Evolutionary conservation across 257 asterid species (phyloP), one percentile per base, ranked within the genome.

Genomic region (Salvia miltiorrhiza): DNA sequence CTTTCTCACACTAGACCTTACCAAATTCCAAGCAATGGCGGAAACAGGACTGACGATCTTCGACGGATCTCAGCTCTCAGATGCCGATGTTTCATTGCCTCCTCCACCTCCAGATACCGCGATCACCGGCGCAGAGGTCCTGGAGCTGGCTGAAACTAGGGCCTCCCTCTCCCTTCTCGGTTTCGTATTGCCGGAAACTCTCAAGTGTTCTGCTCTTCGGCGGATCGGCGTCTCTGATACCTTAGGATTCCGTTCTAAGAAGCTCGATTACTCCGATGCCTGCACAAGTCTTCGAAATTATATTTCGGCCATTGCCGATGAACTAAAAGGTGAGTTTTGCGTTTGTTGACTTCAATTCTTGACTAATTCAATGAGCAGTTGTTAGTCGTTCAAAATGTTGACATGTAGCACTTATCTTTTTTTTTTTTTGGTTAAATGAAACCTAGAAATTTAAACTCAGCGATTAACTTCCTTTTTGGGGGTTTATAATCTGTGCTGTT

Each of bases 51-150:
- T 77, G 67, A 76, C 77, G 61, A 67, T 85, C 67, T 67, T 85
- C 45, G 90, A 85, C 74, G 90, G 88, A 55, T 5, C 83, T 9
- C 82, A 74, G 59, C 88, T 85, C 11, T 71, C 71, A 43, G 78
- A 68, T 63, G 59, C 71, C 57, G 81, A 79, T 45, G 24, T 80
- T 17, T 78, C 85, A 52, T 58, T 74, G 72, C 86, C 84, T 55
- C 52, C 71, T 56, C 54, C 64, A 59, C 54, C 43, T 63, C 37
- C 67, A 43, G 67, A 16, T 16, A 30, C 58, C 12, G 47, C 41
- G 74, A 32, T 83, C 65, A 63, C 90, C 50, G 85, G 84, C 58
- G 81, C 76, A 9, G 74, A 69, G 62, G 59, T 80, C 9, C 74
- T 85, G 56, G 76, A 83, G 21, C 63, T 83, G 49, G 90, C 86